These are phyloP conservation scores for Coccinonectria pachysandricola DNA, from an alignment of 2,329 filamentous ascomycete species.

Conservation along the genomic window DNA sequence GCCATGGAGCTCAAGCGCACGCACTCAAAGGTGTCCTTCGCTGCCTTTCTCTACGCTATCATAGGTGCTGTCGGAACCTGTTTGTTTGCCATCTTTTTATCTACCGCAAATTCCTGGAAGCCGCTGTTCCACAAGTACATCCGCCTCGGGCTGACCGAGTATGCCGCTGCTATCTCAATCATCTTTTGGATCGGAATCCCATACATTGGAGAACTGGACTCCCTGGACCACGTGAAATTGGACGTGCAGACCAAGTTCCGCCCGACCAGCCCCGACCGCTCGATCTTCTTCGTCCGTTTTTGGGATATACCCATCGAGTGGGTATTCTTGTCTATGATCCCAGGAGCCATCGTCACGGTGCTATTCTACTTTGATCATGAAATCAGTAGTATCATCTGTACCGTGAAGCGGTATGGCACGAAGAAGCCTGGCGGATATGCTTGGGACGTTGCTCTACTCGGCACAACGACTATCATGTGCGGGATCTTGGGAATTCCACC, in stretches of 20 bases:
- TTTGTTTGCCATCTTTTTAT: conserved; percentile 49
- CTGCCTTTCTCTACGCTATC: conserved; percentile 54
- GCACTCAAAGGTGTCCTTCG: conserved; percentile 44
- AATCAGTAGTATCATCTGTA: conserved; percentile 59
- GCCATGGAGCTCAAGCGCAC: conserved; percentile 53
- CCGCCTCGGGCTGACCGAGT: conserved; percentile 50
- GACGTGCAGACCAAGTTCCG: conserved; percentile 44
- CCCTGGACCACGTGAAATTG: conserved; percentile 47
- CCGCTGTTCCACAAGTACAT: conserved; percentile 52
- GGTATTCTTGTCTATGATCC: conserved; percentile 52
- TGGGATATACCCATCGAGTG: conserved; percentile 50
- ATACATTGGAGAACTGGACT: conserved; percentile 47
- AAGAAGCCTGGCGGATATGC: conserved; percentile 53
- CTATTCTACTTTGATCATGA: conserved; percentile 65
- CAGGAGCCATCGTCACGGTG: conserved; percentile 52
- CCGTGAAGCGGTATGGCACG: conserved; percentile 48
- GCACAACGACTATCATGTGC: conserved; percentile 52
- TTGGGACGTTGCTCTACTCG: conserved; percentile 53
- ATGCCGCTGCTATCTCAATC: conserved; percentile 56
- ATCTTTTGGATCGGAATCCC: conserved; percentile 55
- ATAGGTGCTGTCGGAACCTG: conserved; percentile 55
- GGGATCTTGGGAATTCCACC: conserved; percentile 57
- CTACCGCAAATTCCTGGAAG: conserved; percentile 50
- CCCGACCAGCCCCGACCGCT: conserved; percentile 44
- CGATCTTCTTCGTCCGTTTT: conserved; percentile 50